phyloP scores from a whole-genome alignment of 257 asterid species.

The Salvia splendens region DNA sequence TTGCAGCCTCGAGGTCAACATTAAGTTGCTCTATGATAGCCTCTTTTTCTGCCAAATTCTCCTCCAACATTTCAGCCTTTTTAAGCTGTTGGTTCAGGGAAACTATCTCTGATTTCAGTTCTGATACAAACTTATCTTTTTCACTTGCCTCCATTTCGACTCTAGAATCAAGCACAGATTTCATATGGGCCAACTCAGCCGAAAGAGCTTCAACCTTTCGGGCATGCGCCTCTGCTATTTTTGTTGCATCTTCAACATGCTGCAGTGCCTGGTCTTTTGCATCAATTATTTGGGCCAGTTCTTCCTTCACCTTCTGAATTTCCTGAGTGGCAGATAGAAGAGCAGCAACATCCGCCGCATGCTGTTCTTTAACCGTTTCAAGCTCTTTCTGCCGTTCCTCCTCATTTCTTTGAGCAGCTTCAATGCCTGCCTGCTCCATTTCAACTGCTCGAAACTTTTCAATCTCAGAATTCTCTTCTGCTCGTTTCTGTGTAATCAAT shows the following conservation, averaged over 20 bases:
- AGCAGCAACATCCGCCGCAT: constrained; percentile 69
- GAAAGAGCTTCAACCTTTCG: constrained; percentile 70
- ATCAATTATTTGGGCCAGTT: constrained; percentile 56
- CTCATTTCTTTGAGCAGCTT: constrained; percentile 77
- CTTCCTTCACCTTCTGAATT: constrained; percentile 72
- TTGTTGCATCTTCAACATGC: constrained; percentile 81
- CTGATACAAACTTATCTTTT: constrained; percentile 55
- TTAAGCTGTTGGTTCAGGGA: constrained; percentile 62
- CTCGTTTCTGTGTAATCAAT: constrained; percentile 73
- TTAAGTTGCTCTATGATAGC: constrained; percentile 71
- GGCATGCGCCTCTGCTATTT: constrained; percentile 69
- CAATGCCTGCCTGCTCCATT: constrained; percentile 91
- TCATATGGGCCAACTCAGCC: constrained; percentile 68
- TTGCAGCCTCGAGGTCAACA: constrained; percentile 87
- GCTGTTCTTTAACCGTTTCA: constrained; percentile 74
- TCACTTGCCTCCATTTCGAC: constrained; percentile 54
- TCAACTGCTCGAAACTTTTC: constrained; percentile 87
- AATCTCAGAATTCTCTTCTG: constrained; percentile 82
- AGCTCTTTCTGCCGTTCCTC: constrained; percentile 80
- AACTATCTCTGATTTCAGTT: constrained; percentile 62
- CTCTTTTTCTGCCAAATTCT: constrained; percentile 65
- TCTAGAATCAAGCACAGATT: constrained; percentile 64
- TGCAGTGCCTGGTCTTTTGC: constrained; percentile 78
- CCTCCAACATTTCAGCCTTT: constrained; percentile 54
- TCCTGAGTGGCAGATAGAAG: constrained; percentile 74